Evolutionary conservation across 495 filamentous ascomycete genomes (phyloP).

Genomic region (Penicillium macrosclerotiorum): DNA sequence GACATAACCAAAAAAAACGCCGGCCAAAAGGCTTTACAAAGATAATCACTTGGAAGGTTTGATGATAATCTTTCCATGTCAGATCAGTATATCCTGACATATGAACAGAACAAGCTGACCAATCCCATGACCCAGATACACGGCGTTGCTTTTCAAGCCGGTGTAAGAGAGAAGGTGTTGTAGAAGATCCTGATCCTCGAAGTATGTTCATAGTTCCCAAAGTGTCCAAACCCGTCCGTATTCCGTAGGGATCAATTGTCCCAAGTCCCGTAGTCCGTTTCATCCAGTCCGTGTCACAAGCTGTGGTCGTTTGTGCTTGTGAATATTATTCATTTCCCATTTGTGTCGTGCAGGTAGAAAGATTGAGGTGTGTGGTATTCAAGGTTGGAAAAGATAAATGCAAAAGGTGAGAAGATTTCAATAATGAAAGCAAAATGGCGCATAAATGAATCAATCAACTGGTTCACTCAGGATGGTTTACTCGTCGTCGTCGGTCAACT

Average conservation of each 20-base stretch:
- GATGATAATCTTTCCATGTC: constrained; percentile 6
- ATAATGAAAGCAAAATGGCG: constrained; percentile 16
- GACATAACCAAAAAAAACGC: constrained; percentile 9
- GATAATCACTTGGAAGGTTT: background rate
- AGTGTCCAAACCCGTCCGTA: constrained; percentile 21
- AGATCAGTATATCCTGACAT: background rate
- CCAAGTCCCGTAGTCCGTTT: constrained; percentile 17
- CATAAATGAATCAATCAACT: background rate
- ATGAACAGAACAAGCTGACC: background rate
- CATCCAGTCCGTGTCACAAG: constrained; percentile 12
- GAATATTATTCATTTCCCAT: constrained; percentile 36
- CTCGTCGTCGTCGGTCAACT: constrained; percentile 52
- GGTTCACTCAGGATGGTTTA: constrained; percentile 8
- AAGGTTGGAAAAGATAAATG: constrained; percentile 8
- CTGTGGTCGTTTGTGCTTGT: constrained; percentile 16
- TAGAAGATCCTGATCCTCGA: constrained; percentile 16
- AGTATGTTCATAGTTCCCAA: constrained; percentile 21
- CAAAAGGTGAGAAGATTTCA: constrained; percentile 11
- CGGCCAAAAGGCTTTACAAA: constrained; percentile 16
- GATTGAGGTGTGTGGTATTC: constrained; percentile 14
- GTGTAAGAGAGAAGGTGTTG: background rate
- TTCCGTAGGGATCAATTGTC: constrained; percentile 10
- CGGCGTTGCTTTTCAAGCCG: background rate
- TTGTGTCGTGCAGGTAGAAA: constrained; percentile 29
- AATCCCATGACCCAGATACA: background rate